These are phyloP conservation scores for Haplosporangium gracile DNA, from an alignment of 192 early-diverging fungal genomes.

Conservation along the genomic window DNA sequence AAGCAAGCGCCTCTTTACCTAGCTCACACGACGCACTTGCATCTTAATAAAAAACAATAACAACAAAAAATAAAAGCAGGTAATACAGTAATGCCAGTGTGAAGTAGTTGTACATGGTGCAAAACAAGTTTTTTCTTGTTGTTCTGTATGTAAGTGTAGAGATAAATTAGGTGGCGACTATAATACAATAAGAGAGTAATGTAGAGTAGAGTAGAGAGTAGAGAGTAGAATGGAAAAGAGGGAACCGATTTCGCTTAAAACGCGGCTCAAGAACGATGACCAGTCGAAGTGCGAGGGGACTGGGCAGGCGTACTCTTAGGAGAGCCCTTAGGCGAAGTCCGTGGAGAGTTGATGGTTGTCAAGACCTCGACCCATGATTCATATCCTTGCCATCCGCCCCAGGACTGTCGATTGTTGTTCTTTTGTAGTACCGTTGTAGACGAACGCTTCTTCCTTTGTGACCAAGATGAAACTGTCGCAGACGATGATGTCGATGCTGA, in stretches of 20 bases:
- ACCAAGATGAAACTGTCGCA: slow-evolving; percentile 10
- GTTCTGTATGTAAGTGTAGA: not conserved
- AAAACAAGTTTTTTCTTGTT: not conserved
- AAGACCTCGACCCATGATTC: slow-evolving; percentile 52
- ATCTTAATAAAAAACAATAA: not conserved
- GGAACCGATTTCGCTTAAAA: not conserved
- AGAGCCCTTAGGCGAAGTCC: slow-evolving; percentile 26
- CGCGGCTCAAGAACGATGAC: slow-evolving; percentile 3
- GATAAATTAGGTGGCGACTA: slow-evolving; percentile 9
- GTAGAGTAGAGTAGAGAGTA: not conserved
- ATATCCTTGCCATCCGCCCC: slow-evolving; percentile 56
- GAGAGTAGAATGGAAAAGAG: not conserved
- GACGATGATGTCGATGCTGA: not conserved
- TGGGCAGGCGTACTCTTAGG: slow-evolving; percentile 35
- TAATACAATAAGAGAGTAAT: not conserved
- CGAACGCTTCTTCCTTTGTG: slow-evolving; percentile 5
- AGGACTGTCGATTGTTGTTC: slow-evolving; percentile 27
- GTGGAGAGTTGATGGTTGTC: slow-evolving; percentile 34
- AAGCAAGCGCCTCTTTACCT: not conserved
- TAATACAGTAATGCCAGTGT: not conserved
- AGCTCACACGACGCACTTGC: not conserved
- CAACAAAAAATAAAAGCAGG: not conserved
- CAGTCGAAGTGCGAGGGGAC: slow-evolving; percentile 24
- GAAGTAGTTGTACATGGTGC: not conserved
- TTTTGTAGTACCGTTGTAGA: not conserved